phyloP scores from a whole-genome alignment of 257 asterid genomes.

The Scutellaria baicalensis region DNA sequence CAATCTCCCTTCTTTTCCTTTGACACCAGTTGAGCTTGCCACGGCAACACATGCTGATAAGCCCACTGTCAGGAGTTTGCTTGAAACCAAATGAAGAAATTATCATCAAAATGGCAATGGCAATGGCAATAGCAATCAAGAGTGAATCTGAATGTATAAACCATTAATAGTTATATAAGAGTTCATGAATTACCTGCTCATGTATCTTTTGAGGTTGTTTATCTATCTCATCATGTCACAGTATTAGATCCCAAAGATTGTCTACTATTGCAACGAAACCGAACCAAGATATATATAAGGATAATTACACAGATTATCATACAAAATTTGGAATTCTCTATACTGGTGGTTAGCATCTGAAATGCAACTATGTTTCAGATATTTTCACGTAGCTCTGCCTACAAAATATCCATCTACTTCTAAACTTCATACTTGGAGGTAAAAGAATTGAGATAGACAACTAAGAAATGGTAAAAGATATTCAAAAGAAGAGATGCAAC shows the following conservation, averaged over 20 bases:
- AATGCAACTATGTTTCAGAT: background rate
- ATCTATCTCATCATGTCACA: background rate
- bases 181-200: slow-evolving; percentile 13
- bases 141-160: slow-evolving; percentile 15
- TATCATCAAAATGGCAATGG: background rate
- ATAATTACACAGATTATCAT: background rate
- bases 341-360: background rate
- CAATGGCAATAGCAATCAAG: background rate
- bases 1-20: slow-evolving; percentile 23
- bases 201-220: background rate
- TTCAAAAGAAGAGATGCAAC: background rate
- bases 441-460: background rate
- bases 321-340: background rate
- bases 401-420: slow-evolving; percentile 1
- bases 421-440: background rate
- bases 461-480: background rate
- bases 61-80: slow-evolving; percentile 23
- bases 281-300: background rate
- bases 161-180: slow-evolving; percentile 8
- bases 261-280: background rate
- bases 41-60: slow-evolving; percentile 18
- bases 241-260: background rate
- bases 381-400: background rate
- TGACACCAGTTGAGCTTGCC: slow-evolving; percentile 19
- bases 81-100: slow-evolving; percentile 26